A percentile compares a stretch with the other conserved stretches of the same genome.
Evolutionary conservation across 768 basidiomycete genomes (phyloP).

Genomic region (Xerocomellus amylosporus): DNA sequence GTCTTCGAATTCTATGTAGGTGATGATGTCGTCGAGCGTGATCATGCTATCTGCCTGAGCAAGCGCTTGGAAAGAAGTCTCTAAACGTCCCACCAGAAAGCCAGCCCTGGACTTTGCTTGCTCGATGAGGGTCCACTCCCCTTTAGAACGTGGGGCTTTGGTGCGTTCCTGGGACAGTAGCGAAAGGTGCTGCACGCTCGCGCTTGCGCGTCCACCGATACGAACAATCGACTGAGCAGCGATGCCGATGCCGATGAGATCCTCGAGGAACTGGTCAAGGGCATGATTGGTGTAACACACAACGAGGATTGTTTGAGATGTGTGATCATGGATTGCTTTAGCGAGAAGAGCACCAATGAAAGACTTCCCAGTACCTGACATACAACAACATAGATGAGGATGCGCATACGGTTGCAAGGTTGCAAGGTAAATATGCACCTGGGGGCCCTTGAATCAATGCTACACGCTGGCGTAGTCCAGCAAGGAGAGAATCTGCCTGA

Average conservation of each 20-base stretch:
- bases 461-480: constrained; percentile 53
- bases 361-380: constrained; percentile 68
- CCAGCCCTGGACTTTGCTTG: constrained; percentile 28
- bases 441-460: constrained; percentile 72
- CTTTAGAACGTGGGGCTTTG: constrained; percentile 22
- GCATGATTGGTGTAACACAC: constrained; percentile 78
- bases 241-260: constrained; percentile 60
- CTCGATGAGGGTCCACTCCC: constrained; percentile 45
- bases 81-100: constrained; percentile 23
- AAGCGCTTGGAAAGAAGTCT: constrained; percentile 33
- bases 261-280: constrained; percentile 65
- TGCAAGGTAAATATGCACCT: constrained; percentile 38
- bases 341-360: constrained; percentile 69
- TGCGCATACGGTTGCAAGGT: neutral
- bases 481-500: constrained; percentile 46
- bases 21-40: constrained; percentile 35
- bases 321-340: constrained; percentile 52
- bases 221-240: constrained; percentile 49
- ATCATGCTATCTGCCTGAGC: constrained; percentile 11
- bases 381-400: neutral
- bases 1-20: constrained; percentile 52
- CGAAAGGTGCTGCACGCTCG: constrained; percentile 45
- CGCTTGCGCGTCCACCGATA: constrained; percentile 54
- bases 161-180: constrained; percentile 40
- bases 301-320: constrained; percentile 53